Percentiles rank a stretch among this genome's conserved stretches.
These are phyloP conservation scores for Magnaporthiopsis incrustans DNA, from an alignment of 2,329 filamentous ascomycete species.

Conservation along the genomic window DNA sequence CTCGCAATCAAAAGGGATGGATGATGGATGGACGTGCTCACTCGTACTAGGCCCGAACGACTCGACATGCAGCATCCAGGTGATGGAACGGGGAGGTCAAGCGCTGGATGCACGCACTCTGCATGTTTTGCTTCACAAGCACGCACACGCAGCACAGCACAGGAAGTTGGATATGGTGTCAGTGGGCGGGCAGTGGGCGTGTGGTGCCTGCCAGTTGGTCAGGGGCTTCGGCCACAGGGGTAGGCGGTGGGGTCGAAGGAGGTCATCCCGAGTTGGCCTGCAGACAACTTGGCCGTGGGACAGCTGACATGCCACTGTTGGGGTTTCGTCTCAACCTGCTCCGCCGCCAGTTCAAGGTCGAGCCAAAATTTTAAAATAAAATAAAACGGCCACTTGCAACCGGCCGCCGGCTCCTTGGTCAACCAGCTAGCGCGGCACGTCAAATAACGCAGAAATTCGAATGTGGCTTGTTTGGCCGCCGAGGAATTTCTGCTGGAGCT, in stretches of 20 bases:
- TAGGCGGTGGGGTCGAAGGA: background rate
- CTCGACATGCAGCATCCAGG: no score
- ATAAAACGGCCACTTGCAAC: no score
- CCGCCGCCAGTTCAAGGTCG: no score
- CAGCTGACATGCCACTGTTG: background rate
- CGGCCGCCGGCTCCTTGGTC: no score
- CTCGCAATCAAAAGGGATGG: no score
- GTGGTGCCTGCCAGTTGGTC: background rate
- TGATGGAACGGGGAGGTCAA: background rate
- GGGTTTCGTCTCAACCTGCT: no score
- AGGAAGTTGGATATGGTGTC: background rate
- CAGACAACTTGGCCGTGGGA: background rate
- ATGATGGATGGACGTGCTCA: no score
- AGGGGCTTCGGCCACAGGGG: background rate
- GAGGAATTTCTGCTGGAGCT: background rate
- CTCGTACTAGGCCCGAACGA: no score
- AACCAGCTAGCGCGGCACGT: no score
- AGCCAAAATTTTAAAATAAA: no score
- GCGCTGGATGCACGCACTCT: background rate
- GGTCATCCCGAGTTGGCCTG: background rate
- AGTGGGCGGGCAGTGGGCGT: background rate
- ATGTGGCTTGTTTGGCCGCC: background rate
- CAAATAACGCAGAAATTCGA: background rate
- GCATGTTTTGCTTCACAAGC: background rate
- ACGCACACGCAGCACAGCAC: background rate